Percentiles rank a stretch among this genome's conserved stretches.
phyloP scores from a whole-genome alignment of 2,329 filamentous ascomycete species.

The Fusarium pininemorale region DNA sequence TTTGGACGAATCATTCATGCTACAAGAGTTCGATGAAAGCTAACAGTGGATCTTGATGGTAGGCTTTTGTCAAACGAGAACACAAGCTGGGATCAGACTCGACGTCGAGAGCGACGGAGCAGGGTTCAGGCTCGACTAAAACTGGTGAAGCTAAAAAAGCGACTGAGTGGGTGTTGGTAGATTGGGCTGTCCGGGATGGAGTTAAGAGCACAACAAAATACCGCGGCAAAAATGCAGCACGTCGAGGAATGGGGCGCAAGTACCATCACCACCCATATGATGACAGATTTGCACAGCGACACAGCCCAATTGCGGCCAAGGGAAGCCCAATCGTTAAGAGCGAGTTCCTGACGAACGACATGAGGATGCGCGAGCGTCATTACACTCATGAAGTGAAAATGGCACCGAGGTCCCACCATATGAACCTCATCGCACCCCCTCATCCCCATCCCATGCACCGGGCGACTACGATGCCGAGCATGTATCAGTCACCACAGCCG shows the following conservation, averaged over 20 bases:
- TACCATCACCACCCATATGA: conserved; percentile 22
- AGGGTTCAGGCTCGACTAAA: conserved; percentile 3
- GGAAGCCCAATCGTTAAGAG: conserved; percentile 48
- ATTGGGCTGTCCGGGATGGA: conserved; percentile 73
- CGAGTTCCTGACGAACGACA: conserved; percentile 45
- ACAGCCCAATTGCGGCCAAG: conserved; percentile 43
- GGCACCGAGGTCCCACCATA: conserved; percentile 32
- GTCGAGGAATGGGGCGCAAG: conserved; percentile 32
- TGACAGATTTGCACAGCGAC: conserved; percentile 29
- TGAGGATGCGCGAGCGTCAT: conserved; percentile 37
- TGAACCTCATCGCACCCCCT: conserved; percentile 17
- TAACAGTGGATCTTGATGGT: conserved; percentile 20
- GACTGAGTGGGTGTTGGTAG: conserved; percentile 79
- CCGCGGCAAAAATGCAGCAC: conserved; percentile 59
- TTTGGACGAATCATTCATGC: background rate
- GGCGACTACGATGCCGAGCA: conserved; percentile 33
- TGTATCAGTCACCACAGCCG: conserved; percentile 33
- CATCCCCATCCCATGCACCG: conserved; percentile 16
- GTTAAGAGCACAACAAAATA: conserved; percentile 89
- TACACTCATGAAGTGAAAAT: conserved; percentile 34
- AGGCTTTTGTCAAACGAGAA: conserved; percentile 56
- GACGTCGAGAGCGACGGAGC: conserved; percentile 3
- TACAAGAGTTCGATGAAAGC: conserved; percentile 1
- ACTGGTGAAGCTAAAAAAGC: conserved; percentile 66
- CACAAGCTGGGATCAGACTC: conserved; percentile 43